Evolutionary conservation across 2,329 filamentous ascomycete genomes (phyloP).

Genomic region (Arthrobotrys sphaeroides): DNA sequence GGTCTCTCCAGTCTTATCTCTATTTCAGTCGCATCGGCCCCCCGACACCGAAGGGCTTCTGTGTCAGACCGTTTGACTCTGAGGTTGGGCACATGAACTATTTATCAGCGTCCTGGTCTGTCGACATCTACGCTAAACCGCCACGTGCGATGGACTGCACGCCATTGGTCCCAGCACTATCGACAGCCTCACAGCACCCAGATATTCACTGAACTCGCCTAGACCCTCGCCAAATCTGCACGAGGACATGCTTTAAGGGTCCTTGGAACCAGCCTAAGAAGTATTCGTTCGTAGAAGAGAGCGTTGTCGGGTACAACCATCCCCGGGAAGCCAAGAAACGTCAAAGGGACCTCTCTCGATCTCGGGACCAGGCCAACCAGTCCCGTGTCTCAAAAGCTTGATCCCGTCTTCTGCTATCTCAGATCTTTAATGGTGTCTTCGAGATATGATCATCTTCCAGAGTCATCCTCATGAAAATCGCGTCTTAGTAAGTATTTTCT

Average conservation of each 20-base stretch:
- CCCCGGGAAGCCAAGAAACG: constrained; percentile 36
- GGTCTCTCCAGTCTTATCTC: background rate
- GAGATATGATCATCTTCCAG: constrained; percentile 52
- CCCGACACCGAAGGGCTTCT: background rate
- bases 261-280: background rate
- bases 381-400: constrained; percentile 53
- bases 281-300: constrained; percentile 5
- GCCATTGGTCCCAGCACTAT: constrained; percentile 16
- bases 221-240: constrained; percentile 42
- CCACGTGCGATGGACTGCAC: constrained; percentile 52
- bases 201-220: constrained; percentile 8
- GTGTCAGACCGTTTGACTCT: constrained; percentile 25
- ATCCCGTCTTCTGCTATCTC: constrained; percentile 36
- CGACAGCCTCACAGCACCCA: constrained; percentile 4
- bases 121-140: constrained; percentile 37
- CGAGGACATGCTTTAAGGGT: constrained; percentile 53
- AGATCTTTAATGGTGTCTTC: constrained; percentile 16
- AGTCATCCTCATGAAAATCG: constrained; percentile 53
- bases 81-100: constrained; percentile 45
- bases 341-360: constrained; percentile 29
- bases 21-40: background rate
- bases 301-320: background rate
- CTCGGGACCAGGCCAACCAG: constrained; percentile 45
- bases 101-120: constrained; percentile 7
- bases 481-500: constrained; percentile 43